Evolutionary conservation across 1,284 basidiomycete species (phyloP).

Genomic region (Lentinula novae-zelandiae): DNA sequence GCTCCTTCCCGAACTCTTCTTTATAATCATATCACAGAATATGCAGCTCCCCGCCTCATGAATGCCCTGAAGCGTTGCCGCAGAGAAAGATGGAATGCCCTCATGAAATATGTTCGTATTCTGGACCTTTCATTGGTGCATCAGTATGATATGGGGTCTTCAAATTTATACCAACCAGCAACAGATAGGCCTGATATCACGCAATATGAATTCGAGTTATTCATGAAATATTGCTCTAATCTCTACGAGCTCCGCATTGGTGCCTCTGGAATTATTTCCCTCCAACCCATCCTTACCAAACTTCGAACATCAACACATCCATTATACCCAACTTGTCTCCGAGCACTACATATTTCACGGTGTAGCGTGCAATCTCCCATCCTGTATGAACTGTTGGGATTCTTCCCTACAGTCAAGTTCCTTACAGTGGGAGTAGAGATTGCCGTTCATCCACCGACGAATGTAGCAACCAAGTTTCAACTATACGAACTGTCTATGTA

Average conservation of each 20-base stretch:
- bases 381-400: constrained; percentile 37
- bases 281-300: constrained; percentile 17
- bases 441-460: constrained; percentile 27
- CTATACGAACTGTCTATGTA: constrained; percentile 41
- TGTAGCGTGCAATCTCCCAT: constrained; percentile 42
- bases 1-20: constrained; percentile 37
- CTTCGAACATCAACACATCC: background rate
- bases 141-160: background rate
- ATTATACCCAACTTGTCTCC: constrained; percentile 22
- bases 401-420: constrained; percentile 37
- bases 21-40: constrained; percentile 28
- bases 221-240: constrained; percentile 30
- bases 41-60: constrained; percentile 7
- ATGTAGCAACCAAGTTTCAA: constrained; percentile 14
- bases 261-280: constrained; percentile 14
- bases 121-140: background rate
- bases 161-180: background rate
- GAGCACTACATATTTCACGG: constrained; percentile 33
- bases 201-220: constrained; percentile 10
- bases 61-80: background rate
- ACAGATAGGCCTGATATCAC: background rate
- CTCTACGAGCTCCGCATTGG: constrained; percentile 37
- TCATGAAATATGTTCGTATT: constrained; percentile 8
- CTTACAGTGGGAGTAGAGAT: constrained; percentile 38
- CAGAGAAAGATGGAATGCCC: background rate